Percentiles rank a stretch among this genome's conserved stretches.
phyloP scores from a whole-genome alignment of 1,284 basidiomycete species.

The Ceratobasidium sp. region DNA sequence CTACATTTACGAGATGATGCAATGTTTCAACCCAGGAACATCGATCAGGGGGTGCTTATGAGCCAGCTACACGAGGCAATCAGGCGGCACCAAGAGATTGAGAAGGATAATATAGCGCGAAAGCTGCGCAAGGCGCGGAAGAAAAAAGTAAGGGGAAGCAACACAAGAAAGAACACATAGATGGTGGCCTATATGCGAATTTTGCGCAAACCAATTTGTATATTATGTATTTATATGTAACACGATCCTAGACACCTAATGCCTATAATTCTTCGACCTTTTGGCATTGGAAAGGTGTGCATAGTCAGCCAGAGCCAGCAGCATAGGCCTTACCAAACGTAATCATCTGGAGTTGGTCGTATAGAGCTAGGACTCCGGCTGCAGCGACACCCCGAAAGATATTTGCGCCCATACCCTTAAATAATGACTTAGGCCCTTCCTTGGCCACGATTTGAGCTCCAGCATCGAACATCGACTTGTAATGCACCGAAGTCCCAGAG shows the following conservation, averaged over 20 bases:
- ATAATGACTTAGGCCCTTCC: constrained; percentile 90
- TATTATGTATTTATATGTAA: constrained; percentile 36
- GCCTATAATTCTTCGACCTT: neutral
- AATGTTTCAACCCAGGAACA: constrained; percentile 11
- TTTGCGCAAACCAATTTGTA: neutral
- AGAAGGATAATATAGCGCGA: constrained; percentile 4
- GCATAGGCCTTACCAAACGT: constrained; percentile 98
- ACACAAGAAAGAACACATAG: constrained; percentile 17
- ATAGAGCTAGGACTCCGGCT: constrained; percentile 95
- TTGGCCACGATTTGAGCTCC: constrained; percentile 87
- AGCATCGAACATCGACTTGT: constrained; percentile 93
- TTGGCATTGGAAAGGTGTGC: neutral
- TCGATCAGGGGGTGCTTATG: constrained; percentile 1
- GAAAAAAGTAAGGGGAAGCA: constrained; percentile 15
- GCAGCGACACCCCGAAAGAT: constrained; percentile 98
- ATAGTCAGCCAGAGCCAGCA: constrained; percentile 74
- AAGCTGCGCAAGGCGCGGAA: constrained; percentile 20
- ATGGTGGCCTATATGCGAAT: neutral
- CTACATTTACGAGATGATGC: constrained; percentile 27
- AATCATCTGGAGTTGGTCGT: constrained; percentile 92
- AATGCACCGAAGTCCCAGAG: constrained; percentile 84
- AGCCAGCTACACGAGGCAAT: constrained; percentile 24
- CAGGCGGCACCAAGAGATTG: constrained; percentile 1
- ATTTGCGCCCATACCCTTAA: constrained; percentile 98
- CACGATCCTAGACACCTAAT: neutral